Evolutionary conservation across 2,329 filamentous ascomycete genomes (phyloP).

Genomic region (Nigrograna mackinnonii): DNA sequence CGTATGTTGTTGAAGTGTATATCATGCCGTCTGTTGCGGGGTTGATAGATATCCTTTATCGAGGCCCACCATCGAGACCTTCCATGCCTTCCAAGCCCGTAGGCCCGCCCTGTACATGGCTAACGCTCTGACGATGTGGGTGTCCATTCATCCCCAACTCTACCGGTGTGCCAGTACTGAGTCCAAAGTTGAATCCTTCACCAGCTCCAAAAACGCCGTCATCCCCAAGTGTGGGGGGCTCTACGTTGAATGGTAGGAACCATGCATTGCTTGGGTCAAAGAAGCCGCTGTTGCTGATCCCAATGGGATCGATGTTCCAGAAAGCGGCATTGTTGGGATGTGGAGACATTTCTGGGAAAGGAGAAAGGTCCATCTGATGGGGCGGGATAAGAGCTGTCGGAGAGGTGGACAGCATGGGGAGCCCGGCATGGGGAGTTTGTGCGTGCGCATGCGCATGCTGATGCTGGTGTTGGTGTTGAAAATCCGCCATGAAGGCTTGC

Average conservation of each 20-base stretch:
- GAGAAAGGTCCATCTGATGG: conserved; percentile 35
- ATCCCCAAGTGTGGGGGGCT: conserved; percentile 61
- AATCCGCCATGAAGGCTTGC: conserved; percentile 50
- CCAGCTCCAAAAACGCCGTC: conserved; percentile 34
- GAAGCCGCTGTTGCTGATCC: conserved; percentile 28
- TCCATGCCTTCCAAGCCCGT: conserved; percentile 6
- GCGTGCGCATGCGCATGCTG: conserved; percentile 16
- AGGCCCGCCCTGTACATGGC: conserved; percentile 2
- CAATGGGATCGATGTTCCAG: conserved; percentile 39
- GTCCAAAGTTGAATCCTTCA: conserved; percentile 26
- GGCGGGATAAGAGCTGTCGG: conserved; percentile 31
- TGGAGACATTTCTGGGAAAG: conserved; percentile 35
- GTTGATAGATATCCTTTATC: too few relatives aligned
- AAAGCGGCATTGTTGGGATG: conserved; percentile 33
- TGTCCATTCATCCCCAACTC: conserved; percentile 21
- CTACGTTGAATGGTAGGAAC: conserved; percentile 93
- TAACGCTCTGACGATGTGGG: conserved; percentile 3
- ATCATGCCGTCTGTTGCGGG: too few relatives aligned
- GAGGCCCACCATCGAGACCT: conserved; percentile 3
- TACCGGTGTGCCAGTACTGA: conserved; percentile 16
- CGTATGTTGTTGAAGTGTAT: too few relatives aligned
- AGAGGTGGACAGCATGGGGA: conserved; percentile 42
- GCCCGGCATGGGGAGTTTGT: too few relatives aligned
- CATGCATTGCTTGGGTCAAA: conserved; percentile 66
- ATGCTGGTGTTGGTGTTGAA: conserved; percentile 40